Evolutionary conservation across 2,329 filamentous ascomycete species (phyloP).

Genomic region (Ampelomyces quisqualis): DNA sequence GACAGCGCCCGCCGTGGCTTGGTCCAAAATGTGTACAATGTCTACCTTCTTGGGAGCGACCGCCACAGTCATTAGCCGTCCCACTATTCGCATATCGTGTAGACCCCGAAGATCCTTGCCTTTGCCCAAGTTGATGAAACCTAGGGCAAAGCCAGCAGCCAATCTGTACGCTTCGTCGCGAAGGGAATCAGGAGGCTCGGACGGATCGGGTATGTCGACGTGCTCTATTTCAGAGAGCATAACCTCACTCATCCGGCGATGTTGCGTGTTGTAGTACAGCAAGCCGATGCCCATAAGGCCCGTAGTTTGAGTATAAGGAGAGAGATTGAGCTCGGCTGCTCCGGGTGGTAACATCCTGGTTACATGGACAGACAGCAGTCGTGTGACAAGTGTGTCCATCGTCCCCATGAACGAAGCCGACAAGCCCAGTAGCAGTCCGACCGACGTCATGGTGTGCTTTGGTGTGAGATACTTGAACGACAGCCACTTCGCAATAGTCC

Average conservation of each 20-base stretch:
- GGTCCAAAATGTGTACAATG: conserved; percentile 87
- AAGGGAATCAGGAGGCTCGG: conserved; percentile 69
- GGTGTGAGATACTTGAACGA: conserved; percentile 99
- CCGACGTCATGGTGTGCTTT: conserved; percentile 98
- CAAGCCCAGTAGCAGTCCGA: conserved; percentile 87
- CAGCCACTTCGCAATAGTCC: conserved; percentile 92
- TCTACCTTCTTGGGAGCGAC: conserved; percentile 89
- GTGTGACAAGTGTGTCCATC: conserved; percentile 94
- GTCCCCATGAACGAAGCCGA: conserved; percentile 94
- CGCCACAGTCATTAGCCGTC: conserved; percentile 81
- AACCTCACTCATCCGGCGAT: conserved; percentile 97
- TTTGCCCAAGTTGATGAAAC: conserved; percentile 91
- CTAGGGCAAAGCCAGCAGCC: conserved; percentile 88
- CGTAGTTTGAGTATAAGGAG: conserved; percentile 88
- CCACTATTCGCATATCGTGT: conserved; percentile 90
- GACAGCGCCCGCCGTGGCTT: conserved; percentile 89
- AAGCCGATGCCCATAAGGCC: conserved; percentile 96
- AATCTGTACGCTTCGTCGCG: conserved; percentile 95
- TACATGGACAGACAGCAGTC: conserved; percentile 91
- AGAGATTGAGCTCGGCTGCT: conserved; percentile 90
- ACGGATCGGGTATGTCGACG: conserved; percentile 73
- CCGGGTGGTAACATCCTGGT: conserved; percentile 90
- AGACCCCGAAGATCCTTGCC: conserved; percentile 84
- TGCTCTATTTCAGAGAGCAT: conserved; percentile 98
- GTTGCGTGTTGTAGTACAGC: conserved; percentile 91